These are phyloP conservation scores for Pittosporum tobira DNA, from an alignment of 129 eudicot species.

Conservation along the genomic window DNA sequence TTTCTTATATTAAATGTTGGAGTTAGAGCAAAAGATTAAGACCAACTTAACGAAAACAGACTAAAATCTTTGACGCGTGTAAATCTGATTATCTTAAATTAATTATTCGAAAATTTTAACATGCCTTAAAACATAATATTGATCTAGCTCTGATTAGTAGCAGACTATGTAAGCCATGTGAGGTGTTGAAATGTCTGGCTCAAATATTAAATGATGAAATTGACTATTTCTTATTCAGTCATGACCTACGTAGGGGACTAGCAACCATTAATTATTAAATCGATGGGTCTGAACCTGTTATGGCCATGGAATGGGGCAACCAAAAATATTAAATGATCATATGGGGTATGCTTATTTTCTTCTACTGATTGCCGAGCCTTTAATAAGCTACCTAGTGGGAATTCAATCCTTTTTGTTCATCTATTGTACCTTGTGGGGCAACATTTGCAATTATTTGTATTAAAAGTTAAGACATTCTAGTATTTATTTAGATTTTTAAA, in stretches of 20 bases:
- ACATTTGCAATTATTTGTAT: conserved; percentile 12
- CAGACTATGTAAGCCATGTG: conserved; percentile 47
- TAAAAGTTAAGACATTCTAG: conserved; percentile 19
- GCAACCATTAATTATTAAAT: conserved; percentile 17
- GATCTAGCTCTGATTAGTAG: conserved; percentile 12
- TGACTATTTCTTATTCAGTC: conserved; percentile 30
- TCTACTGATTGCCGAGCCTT: neutral
- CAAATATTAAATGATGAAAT: conserved; percentile 29
- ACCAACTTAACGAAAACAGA: neutral
- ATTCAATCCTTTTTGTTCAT: neutral
- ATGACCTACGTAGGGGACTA: conserved; percentile 24
- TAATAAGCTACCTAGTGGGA: neutral
- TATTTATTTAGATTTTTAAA: neutral
- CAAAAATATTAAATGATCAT: conserved; percentile 7
- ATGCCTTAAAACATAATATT: conserved; percentile 11
- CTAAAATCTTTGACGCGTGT: conserved; percentile 22
- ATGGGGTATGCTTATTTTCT: neutral
- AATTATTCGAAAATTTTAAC: neutral
- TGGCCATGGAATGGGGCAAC: conserved; percentile 18
- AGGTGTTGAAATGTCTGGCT: conserved; percentile 31
- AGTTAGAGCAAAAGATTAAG: conserved; percentile 7
- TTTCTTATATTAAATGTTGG: conserved; percentile 8
- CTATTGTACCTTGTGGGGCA: conserved; percentile 18
- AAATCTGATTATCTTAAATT: neutral
- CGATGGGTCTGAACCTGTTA: conserved; percentile 12